These are phyloP conservation scores for Mycotypha africana DNA, from an alignment of 371 early-diverging fungal genomes.

Conservation along the genomic window DNA sequence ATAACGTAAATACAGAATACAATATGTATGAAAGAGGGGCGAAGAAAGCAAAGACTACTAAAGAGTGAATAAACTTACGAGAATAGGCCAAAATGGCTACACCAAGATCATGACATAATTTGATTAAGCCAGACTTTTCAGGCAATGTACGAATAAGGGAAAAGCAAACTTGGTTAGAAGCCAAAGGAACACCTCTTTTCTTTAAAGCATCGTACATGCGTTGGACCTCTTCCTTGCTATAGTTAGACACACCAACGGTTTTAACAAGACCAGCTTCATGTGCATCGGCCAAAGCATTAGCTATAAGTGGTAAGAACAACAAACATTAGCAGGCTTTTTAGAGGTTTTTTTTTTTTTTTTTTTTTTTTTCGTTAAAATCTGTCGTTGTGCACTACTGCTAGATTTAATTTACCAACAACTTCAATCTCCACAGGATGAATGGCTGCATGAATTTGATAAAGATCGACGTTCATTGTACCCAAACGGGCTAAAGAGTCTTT, in stretches of 20 bases:
- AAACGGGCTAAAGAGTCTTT: constrained; percentile 51
- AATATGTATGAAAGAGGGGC: not conserved
- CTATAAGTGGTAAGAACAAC: too few relatives aligned
- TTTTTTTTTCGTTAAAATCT: too few relatives aligned
- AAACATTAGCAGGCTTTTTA: not conserved
- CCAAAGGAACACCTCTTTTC: constrained; percentile 46
- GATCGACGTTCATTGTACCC: constrained; percentile 50
- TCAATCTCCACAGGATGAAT: constrained; percentile 45
- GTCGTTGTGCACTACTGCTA: too few relatives aligned
- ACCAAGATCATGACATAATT: constrained; percentile 51
- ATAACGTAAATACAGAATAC: too few relatives aligned
- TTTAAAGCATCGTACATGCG: constrained; percentile 46
- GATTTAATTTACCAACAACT: constrained; percentile 33
- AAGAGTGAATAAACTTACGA: constrained; percentile 33
- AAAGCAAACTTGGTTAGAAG: constrained; percentile 51
- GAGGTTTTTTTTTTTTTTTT: too few relatives aligned
- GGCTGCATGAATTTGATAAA: constrained; percentile 76
- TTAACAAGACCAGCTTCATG: constrained; percentile 48
- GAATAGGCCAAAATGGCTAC: constrained; percentile 58
- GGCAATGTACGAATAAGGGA: constrained; percentile 45
- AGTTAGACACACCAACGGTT: constrained; percentile 69
- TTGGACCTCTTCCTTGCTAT: constrained; percentile 40
- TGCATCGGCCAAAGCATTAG: constrained; percentile 48
- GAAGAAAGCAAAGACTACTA: not conserved
- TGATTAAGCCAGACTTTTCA: constrained; percentile 45